A percentile compares a stretch with the other conserved stretches of the same genome.
phyloP scores from a whole-genome alignment of 345 rosid species.

The Acer campestre region DNA sequence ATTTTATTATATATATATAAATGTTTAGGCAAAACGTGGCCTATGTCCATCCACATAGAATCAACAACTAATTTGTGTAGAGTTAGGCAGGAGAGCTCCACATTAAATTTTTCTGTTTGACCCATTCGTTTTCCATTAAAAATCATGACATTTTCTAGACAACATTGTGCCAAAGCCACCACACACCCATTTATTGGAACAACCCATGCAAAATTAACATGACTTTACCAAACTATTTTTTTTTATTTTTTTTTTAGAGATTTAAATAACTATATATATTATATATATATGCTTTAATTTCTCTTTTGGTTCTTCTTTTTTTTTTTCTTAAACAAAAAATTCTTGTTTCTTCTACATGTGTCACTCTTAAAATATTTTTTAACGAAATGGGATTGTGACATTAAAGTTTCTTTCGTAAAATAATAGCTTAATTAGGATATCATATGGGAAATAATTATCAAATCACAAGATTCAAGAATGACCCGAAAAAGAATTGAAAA shows the following conservation, averaged over 20 bases:
- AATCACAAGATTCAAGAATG: constrained; percentile 15
- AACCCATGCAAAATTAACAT: background rate
- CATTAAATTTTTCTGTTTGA: constrained; percentile 10
- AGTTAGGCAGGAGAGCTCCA: constrained; percentile 25
- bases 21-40: constrained; percentile 28
- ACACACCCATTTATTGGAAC: background rate
- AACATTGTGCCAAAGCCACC: constrained; percentile 8
- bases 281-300: too few species aligned
- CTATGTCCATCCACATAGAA: constrained; percentile 22
- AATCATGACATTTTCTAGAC: constrained; percentile 11
- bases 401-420: constrained; percentile 19
- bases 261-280: constrained; percentile 19
- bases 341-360: background rate
- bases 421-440: constrained; percentile 5
- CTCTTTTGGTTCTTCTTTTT: too few species aligned
- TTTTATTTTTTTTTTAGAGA: background rate
- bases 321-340: too few species aligned
- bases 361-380: background rate
- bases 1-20: too few species aligned
- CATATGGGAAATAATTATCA: constrained; percentile 11
- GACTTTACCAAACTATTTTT: background rate
- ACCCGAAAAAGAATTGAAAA: background rate
- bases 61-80: constrained; percentile 19
- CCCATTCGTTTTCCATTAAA: constrained; percentile 1
- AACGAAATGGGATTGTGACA: constrained; percentile 26